phyloP scores from a whole-genome alignment of 768 basidiomycete genomes.

The Brasilioporus rufonigricans region DNA sequence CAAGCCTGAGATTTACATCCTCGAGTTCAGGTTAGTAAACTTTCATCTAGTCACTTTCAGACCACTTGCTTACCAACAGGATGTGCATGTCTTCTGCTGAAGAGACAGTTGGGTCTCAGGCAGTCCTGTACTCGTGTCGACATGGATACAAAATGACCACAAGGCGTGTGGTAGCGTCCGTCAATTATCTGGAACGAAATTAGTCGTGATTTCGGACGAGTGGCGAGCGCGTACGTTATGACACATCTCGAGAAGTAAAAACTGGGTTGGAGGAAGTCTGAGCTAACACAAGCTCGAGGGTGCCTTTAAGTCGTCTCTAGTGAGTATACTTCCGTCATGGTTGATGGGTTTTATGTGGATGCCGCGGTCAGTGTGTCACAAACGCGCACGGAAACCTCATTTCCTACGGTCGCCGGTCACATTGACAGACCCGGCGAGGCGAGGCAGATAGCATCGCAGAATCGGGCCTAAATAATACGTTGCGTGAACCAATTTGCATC shows the following conservation, averaged over 20 bases:
- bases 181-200: slow-evolving; percentile 58
- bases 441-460: slow-evolving; percentile 33
- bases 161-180: slow-evolving; percentile 67
- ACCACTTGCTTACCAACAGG: slow-evolving; percentile 41
- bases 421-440: slow-evolving; percentile 34
- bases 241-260: slow-evolving; percentile 49
- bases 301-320: slow-evolving; percentile 16
- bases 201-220: not conserved
- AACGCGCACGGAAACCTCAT: slow-evolving; percentile 40
- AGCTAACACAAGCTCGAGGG: slow-evolving; percentile 14
- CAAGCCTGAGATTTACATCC: slow-evolving; percentile 58
- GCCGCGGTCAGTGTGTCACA: slow-evolving; percentile 29
- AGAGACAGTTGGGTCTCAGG: slow-evolving; percentile 59
- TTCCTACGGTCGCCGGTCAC: slow-evolving; percentile 33
- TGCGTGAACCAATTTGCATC: slow-evolving; percentile 13
- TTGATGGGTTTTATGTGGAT: slow-evolving; percentile 30
- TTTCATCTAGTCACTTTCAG: not conserved
- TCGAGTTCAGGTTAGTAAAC: slow-evolving; percentile 25
- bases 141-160: slow-evolving; percentile 73
- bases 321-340: slow-evolving; percentile 13
- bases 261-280: slow-evolving; percentile 17
- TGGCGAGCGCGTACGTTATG: slow-evolving; percentile 55
- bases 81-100: slow-evolving; percentile 65
- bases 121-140: slow-evolving; percentile 70
- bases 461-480: slow-evolving; percentile 19